Evolutionary conservation across 352 stramenopile genomes (phyloP).

Genomic region (Phytophthora boehmeriae): DNA sequence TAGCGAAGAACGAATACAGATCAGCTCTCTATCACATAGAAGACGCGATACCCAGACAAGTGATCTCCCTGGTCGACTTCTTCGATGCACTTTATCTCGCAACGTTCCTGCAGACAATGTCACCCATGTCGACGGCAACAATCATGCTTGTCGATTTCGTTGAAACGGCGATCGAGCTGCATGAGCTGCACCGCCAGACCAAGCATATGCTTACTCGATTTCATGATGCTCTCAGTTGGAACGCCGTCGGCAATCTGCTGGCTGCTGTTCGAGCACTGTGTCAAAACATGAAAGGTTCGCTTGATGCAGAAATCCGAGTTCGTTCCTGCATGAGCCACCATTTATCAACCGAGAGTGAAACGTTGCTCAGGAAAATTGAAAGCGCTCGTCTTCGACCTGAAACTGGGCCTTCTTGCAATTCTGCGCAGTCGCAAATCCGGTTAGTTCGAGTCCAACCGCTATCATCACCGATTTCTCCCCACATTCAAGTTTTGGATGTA

Average conservation of each 20-base stretch:
- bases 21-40: constrained; percentile 14
- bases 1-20: constrained; percentile 13
- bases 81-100: constrained; percentile 25
- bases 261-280: background rate
- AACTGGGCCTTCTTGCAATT: too few relatives aligned
- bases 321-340: constrained; percentile 15
- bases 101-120: background rate
- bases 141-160: constrained; percentile 8
- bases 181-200: constrained; percentile 10
- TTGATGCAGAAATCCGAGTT: background rate
- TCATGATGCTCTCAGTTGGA: background rate
- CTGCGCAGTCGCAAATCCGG: background rate
- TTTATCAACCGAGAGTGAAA: constrained; percentile 5
- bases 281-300: background rate
- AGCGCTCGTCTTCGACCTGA: background rate
- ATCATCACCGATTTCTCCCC: too few relatives aligned
- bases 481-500: too few relatives aligned
- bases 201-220: constrained; percentile 2
- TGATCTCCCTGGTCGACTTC: constrained; percentile 19
- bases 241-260: background rate
- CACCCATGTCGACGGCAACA: background rate
- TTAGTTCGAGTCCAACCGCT: background rate
- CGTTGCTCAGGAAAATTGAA: background rate
- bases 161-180: constrained; percentile 12
- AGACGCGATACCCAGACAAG: constrained; percentile 27